Conservation (phyloP, 176 grass and related monocot genomes). For the Thinopyrum elongatum region DNA sequence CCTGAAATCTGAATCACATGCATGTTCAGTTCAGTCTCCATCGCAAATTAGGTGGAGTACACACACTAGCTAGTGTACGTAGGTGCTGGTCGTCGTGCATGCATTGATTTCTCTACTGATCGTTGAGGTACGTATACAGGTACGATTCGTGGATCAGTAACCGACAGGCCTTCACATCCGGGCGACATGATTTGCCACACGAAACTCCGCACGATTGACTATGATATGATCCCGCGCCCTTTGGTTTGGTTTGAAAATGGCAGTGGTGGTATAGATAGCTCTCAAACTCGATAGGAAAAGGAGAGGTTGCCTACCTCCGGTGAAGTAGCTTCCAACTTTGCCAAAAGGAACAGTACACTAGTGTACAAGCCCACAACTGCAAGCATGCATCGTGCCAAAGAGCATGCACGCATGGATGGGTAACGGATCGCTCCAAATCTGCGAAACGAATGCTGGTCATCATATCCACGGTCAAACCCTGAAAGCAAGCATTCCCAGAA, state of each 20-base stretch:
- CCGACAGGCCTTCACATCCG: background rate
- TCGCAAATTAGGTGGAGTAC: background rate
- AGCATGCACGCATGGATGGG: background rate
- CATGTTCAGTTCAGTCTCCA: background rate
- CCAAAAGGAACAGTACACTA: slow-evolving; percentile 23
- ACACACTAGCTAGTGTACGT: background rate
- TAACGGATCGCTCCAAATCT: background rate
- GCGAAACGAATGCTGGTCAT: no score
- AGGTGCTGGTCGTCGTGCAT: background rate
- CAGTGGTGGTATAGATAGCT: background rate
- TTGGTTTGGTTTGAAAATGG: slow-evolving; percentile 39
- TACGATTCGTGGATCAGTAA: background rate
- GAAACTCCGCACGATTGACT: no score
- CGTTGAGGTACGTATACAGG: background rate
- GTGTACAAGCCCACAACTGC: background rate
- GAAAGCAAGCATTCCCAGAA: no score
- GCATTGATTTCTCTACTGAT: background rate
- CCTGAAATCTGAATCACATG: background rate
- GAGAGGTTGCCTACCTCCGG: slow-evolving; percentile 32
- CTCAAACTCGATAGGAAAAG: slow-evolving; percentile 25
- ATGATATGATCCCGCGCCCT: background rate
- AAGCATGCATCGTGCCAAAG: background rate
- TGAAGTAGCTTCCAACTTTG: slow-evolving; percentile 41
- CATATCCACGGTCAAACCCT: no score
- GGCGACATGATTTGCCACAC: no score